Percentiles rank a stretch among this genome's conserved stretches.
phyloP scores from a whole-genome alignment of 1,139 yeast species.

The Magnusiomyces fungicola region DNA sequence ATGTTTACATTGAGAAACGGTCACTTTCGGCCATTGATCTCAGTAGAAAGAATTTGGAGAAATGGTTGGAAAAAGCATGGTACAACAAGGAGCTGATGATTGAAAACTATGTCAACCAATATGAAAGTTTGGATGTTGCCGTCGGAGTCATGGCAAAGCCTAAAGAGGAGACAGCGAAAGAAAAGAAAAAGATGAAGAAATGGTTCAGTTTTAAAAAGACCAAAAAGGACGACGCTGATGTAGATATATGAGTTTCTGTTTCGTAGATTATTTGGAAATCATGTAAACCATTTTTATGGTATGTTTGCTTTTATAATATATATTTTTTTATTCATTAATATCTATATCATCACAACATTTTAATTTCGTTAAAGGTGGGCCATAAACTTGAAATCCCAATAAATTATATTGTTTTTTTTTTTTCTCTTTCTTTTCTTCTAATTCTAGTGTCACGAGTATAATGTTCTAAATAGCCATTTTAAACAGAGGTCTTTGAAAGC shows the following conservation, averaged over 20 bases:
- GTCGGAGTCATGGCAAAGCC: neutral
- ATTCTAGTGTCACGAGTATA: neutral
- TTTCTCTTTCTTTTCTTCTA: too few relatives aligned
- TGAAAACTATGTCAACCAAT: conserved; percentile 23
- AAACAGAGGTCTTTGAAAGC: conserved; percentile 41
- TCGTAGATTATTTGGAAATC: too few relatives aligned
- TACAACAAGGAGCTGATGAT: conserved; percentile 52
- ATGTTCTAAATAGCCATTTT: neutral
- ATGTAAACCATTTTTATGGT: too few relatives aligned
- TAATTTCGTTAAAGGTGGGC: too few relatives aligned
- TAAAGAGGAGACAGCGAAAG: neutral
- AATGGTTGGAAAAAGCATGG: conserved; percentile 70
- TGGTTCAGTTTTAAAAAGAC: neutral
- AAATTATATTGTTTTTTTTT: too few relatives aligned
- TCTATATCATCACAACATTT: too few relatives aligned
- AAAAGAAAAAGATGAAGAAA: neutral
- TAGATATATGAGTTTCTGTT: too few relatives aligned
- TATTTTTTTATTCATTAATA: too few relatives aligned
- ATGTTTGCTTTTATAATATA: too few relatives aligned
- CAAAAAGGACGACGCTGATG: too few relatives aligned
- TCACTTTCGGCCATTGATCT: conserved; percentile 13
- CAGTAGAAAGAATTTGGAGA: conserved; percentile 38
- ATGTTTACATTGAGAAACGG: conserved; percentile 11
- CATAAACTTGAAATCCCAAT: too few relatives aligned
- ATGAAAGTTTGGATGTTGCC: neutral